Percentiles rank a stretch among this genome's conserved stretches.
Conservation (phyloP, 2,329 filamentous ascomycete genomes). For the Elsinoe perseae region DNA sequence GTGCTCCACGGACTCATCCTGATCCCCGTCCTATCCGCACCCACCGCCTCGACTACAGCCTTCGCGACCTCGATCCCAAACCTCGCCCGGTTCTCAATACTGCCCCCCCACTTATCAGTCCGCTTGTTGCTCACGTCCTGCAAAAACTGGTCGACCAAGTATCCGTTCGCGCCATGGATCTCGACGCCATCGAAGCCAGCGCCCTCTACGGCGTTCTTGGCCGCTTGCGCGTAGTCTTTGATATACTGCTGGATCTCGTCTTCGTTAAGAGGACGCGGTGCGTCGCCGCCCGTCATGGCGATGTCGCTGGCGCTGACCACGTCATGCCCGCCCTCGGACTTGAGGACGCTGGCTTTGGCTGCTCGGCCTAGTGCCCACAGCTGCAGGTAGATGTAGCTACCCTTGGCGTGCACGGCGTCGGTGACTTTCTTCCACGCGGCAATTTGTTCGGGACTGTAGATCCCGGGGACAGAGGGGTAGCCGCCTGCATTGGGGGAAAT, state of each 20-base stretch:
- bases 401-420: slow-evolving; percentile 55
- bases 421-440: slow-evolving; percentile 54
- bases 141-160: slow-evolving; percentile 59
- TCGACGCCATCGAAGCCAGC: slow-evolving; percentile 57
- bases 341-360: slow-evolving; percentile 34
- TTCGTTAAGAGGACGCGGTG: slow-evolving; percentile 31
- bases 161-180: slow-evolving; percentile 41
- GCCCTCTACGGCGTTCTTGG: slow-evolving; percentile 37
- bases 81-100: slow-evolving; percentile 42
- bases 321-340: slow-evolving; percentile 26
- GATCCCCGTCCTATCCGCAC: slow-evolving; percentile 47
- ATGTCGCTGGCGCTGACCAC: slow-evolving; percentile 29
- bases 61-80: slow-evolving; percentile 48
- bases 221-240: slow-evolving; percentile 35
- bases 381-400: slow-evolving; percentile 54
- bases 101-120: slow-evolving; percentile 43
- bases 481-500: slow-evolving; percentile 42
- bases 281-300: slow-evolving; percentile 25
- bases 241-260: slow-evolving; percentile 34
- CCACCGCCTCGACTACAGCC: slow-evolving; percentile 44
- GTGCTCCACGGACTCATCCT: slow-evolving; percentile 53
- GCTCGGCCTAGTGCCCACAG: slow-evolving; percentile 55
- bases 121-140: slow-evolving; percentile 51
- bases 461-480: slow-evolving; percentile 49
- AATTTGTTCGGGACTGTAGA: slow-evolving; percentile 51